These are phyloP conservation scores for Schizosaccharomyces versatilis DNA, from an alignment of 1,139 yeast species.

Conservation along the genomic window DNA sequence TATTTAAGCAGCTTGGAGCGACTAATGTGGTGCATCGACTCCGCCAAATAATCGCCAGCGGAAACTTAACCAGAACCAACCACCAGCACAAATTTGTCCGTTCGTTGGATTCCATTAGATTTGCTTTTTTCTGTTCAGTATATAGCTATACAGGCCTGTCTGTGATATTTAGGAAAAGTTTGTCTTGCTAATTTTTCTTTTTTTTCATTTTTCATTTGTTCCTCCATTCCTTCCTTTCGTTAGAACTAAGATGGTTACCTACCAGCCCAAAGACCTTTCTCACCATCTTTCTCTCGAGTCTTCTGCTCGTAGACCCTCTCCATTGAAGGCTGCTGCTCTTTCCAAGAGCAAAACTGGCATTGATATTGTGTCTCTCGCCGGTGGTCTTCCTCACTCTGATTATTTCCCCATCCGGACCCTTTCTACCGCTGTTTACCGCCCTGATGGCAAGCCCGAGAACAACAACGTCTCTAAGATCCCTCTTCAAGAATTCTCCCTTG, in stretches of 20 bases:
- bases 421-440: conserved; percentile 25
- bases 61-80: too few species aligned
- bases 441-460: conserved; percentile 12
- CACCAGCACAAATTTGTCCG: too few species aligned
- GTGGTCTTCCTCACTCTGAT: conserved; percentile 78
- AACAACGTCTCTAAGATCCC: conserved; percentile 13
- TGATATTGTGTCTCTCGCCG: conserved; percentile 52
- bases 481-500: conserved; percentile 19
- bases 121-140: too few species aligned
- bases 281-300: conserved; percentile 67
- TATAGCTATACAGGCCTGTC: too few species aligned
- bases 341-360: conserved; percentile 53
- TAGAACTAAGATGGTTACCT: not conserved
- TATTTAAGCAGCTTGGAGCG: too few species aligned
- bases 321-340: conserved; percentile 43
- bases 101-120: too few species aligned
- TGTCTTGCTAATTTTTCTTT: too few species aligned
- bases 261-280: conserved; percentile 29
- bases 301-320: conserved; percentile 50
- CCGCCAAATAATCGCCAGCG: too few species aligned
- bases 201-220: too few species aligned
- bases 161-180: too few species aligned
- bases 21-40: too few species aligned
- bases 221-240: too few species aligned
- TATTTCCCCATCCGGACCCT: conserved; percentile 86